These are phyloP conservation scores for Dactylellina cionopaga DNA, from an alignment of 2,329 filamentous ascomycete species.

Conservation along the genomic window DNA sequence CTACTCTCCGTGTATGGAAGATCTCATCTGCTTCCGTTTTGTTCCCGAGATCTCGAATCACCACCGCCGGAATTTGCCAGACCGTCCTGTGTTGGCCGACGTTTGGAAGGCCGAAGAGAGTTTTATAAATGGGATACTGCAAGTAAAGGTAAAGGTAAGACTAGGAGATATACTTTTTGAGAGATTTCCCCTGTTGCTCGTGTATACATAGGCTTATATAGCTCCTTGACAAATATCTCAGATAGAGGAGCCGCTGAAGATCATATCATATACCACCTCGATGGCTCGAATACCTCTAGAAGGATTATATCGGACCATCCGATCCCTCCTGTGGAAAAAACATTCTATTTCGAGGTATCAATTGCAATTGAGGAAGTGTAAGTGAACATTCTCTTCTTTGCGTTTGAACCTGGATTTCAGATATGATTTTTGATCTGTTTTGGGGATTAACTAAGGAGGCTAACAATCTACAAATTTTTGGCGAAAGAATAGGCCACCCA, in stretches of 20 bases:
- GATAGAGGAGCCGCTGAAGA: no score
- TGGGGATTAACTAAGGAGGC: background rate
- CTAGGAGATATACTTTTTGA: no score
- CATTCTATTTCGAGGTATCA: slow-evolving; percentile 23
- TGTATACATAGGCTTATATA: no score
- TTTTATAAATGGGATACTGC: background rate
- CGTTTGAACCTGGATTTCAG: background rate
- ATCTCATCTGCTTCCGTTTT: background rate
- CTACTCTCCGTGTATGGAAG: background rate
- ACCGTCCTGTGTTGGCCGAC: background rate
- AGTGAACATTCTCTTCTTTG: background rate
- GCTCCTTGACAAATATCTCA: no score
- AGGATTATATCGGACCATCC: slow-evolving; percentile 8
- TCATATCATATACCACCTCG: background rate
- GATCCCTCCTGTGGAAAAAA: background rate
- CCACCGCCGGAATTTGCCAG: background rate
- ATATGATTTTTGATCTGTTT: background rate
- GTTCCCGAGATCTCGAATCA: background rate
- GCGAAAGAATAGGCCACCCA: no score
- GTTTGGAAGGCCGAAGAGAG: background rate
- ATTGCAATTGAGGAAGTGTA: background rate
- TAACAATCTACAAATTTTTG: no score
- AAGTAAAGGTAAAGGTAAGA: background rate
- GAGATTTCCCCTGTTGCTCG: no score
- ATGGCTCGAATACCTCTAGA: no score